Evolutionary conservation across 1,139 yeast genomes (phyloP).

Genomic region (Eremothecium sinecaudum): DNA sequence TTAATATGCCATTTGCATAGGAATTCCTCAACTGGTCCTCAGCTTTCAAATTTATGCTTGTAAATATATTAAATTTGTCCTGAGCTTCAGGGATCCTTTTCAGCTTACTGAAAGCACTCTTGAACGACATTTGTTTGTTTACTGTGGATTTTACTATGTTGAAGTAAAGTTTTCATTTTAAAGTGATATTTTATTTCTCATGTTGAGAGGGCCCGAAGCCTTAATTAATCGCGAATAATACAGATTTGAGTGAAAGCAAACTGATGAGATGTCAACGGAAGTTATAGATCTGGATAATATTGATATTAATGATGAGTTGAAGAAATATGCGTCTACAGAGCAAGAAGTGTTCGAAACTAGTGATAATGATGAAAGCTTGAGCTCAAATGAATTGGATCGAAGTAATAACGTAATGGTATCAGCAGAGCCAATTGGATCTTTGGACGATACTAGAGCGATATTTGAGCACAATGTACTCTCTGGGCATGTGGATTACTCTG

Average conservation of each 20-base stretch:
- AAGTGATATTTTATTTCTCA: too few relatives aligned
- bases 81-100: slow-evolving; percentile 15
- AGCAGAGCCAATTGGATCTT: slow-evolving; percentile 7
- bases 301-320: not conserved
- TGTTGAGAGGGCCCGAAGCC: too few relatives aligned
- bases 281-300: slow-evolving; percentile 4
- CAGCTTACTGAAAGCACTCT: slow-evolving; percentile 8
- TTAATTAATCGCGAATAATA: too few relatives aligned
- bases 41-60: slow-evolving; percentile 27
- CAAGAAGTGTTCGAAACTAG: slow-evolving; percentile 40
- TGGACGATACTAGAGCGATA: slow-evolving; percentile 13
- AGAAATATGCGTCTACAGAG: not conserved
- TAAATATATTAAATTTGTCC: slow-evolving; percentile 33
- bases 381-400: slow-evolving; percentile 5
- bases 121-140: slow-evolving; percentile 7
- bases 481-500: slow-evolving; percentile 25
- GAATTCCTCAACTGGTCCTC: slow-evolving; percentile 8
- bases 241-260: too few relatives aligned
- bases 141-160: too few relatives aligned
- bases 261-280: slow-evolving; percentile 5
- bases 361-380: slow-evolving; percentile 36
- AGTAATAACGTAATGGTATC: slow-evolving; percentile 1
- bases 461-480: slow-evolving; percentile 21
- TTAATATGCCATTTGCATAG: slow-evolving; percentile 7
- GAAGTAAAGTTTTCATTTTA: too few relatives aligned